Evolutionary conservation across 1,284 basidiomycete genomes (phyloP).

Genomic region (Caloboletus inedulis): DNA sequence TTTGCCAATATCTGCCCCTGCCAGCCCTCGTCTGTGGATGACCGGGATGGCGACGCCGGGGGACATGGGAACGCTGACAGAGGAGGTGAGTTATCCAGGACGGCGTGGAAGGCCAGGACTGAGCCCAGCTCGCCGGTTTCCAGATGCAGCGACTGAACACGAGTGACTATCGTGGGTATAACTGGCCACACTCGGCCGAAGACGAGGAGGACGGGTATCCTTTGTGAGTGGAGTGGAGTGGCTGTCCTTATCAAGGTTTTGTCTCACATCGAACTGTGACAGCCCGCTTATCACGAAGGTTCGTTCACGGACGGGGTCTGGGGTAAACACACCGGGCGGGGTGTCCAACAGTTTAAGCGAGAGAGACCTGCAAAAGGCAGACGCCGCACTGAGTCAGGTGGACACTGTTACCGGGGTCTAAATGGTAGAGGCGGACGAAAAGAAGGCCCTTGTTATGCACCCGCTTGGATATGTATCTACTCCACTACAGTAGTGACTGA

Average conservation of each 20-base stretch:
- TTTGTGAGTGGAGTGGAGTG: constrained; percentile 72
- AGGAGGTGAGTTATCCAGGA: constrained; percentile 55
- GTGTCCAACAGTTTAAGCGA: constrained; percentile 77
- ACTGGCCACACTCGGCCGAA: constrained; percentile 60
- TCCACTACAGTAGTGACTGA: too few species aligned
- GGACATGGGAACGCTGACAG: constrained; percentile 90
- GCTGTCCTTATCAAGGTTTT: constrained; percentile 18
- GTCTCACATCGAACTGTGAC: constrained; percentile 13
- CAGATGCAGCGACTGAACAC: constrained; percentile 85
- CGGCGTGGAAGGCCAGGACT: background rate
- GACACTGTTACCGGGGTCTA: constrained; percentile 30
- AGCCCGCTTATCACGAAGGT: constrained; percentile 91
- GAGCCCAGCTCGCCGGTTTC: background rate
- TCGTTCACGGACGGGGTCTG: constrained; percentile 82
- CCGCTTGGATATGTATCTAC: constrained; percentile 19
- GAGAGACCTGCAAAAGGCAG: constrained; percentile 77
- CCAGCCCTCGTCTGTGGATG: constrained; percentile 76
- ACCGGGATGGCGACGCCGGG: constrained; percentile 82
- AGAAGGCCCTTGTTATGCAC: background rate
- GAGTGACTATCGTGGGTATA: constrained; percentile 83
- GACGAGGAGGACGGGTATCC: constrained; percentile 93
- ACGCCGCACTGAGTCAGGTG: constrained; percentile 76
- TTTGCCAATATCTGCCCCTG: constrained; percentile 78
- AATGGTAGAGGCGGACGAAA: background rate
- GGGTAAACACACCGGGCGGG: constrained; percentile 85